Base-by-base conservation (phyloP, 2,329 filamentous ascomycete species). In the Colletotrichum aenigma region DNA sequence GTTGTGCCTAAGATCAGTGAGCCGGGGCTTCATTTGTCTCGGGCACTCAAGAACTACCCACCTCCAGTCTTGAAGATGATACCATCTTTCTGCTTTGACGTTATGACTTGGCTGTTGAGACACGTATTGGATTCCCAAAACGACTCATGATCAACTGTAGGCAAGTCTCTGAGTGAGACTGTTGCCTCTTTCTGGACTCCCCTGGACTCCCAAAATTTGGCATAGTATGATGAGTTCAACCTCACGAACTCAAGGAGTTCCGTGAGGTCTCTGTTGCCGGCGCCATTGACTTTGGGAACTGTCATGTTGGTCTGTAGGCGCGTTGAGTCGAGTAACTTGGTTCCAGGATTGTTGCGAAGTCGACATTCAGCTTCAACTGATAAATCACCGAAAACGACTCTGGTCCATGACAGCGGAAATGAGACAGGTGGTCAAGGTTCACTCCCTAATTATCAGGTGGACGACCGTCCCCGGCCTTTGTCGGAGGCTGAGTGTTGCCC, bases 11-110 rank as follows among this genome's bases (percentile, higher is more conserved):
- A 5, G 7, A 26, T 2, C 4, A 6, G 13, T 34, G 26, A 65
- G 9, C 1, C 12, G 26, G 8, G 10, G 60, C 6, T 34, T 12
- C 24, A 32, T 9, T 26, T 9, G 34, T 38, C 2, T 18, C 3
- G 24, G 4, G 24, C 24, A 12, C 4, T 34, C 10, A 6, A 9
- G 2, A 3, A 15, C 3, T 8, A 30, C 68, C 43, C 12, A 73
- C 70, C 73, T 36, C 73, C 73, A 3, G 73, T 75, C 4, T 75
- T 75, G 34, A 75, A 75, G 3, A 75, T 60, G 7, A 75, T 73
- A 4, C 73, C 73, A 7, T 75, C 64, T 12, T 68, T 73, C 30
- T 75, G 73, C 34, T 73, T 73, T 15, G 70, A 73, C 2, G 73
- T 75, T 18, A 75, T 16, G 12, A 75, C 70, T 18, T 75, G 52